Evolutionary conservation across 2,329 filamentous ascomycete genomes (phyloP), one percentile per base, ranked within the genome.

Genomic region (Colletotrichum zoysiae): DNA sequence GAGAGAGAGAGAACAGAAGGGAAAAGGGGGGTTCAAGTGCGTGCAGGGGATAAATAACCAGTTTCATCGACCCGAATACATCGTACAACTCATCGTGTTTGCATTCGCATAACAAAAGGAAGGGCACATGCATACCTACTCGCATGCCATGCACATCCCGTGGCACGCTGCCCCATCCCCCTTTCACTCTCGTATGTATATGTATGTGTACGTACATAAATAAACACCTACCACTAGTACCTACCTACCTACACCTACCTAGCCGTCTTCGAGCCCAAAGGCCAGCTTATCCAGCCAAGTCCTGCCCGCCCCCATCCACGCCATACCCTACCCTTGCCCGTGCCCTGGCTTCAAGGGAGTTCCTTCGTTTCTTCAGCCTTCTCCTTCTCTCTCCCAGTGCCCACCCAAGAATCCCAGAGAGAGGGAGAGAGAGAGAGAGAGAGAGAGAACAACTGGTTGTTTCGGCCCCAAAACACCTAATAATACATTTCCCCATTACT

Each of bases 401-500:
- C 61, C 44, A 3, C 20, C 61, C 48, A 7, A 16, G 50, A 35
- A 16, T 26, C 48, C 16, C 12, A 23, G 26, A 46, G 44, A n/a
- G 44, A n/a, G 20, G 11, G 44, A 46, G 18, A 26, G 26, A 26
- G 26, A 26, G 26, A n/a, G 42, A 20, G 6, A 8, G 40, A 55
- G 23, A 38, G 40, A 48, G 23, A 23, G 55, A 26, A 62, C 33
- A 20, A 55, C n/a, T 23, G 14, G 35, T 30, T 23, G 44, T 48
- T 20, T 26, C 33, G 18, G 30, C 35, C 42, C 23, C 6, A 26
- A 35, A 20, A 30, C 50, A 4, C 40, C 58, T 63, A 67, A 67
- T 67, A 67, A 57, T 67, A 42, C 40, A 62, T 16, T 18, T 33
- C 65, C 57, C 48, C 58, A 30, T 23, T 56, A 57, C 56, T 20